phyloP scores from a whole-genome alignment of 1,284 basidiomycete genomes.

The Sanghuangporus baumii region DNA sequence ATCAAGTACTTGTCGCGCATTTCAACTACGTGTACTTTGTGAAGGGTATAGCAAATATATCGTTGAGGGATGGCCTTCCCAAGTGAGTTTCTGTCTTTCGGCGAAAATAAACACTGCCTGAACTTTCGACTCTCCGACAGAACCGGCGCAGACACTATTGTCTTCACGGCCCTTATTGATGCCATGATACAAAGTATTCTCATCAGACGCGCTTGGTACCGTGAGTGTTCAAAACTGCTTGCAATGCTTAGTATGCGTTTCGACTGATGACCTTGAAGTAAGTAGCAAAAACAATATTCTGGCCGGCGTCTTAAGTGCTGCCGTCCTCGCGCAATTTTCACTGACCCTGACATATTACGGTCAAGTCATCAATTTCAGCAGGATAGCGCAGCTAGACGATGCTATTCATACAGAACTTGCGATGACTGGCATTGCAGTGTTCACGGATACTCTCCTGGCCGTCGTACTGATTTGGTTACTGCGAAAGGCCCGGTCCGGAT shows the following conservation, averaged over 20 bases:
- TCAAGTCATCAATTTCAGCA: not conserved
- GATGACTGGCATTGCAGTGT: not conserved
- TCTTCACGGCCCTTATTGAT: not conserved
- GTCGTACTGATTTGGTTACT: conserved; percentile 10
- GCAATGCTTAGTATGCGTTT: not conserved
- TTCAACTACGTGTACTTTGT: conserved; percentile 7
- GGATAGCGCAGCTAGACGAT: not conserved
- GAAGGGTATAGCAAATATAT: conserved; percentile 1
- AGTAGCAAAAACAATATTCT: conserved; percentile 2
- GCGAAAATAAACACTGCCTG: not conserved
- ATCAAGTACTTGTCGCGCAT: not conserved
- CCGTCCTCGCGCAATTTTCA: not conserved
- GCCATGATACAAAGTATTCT: not conserved
- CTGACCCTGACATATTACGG: not conserved
- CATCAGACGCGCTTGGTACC: not conserved
- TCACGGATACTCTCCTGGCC: conserved; percentile 13
- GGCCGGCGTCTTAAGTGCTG: not conserved
- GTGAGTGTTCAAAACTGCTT: not conserved
- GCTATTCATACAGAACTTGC: not conserved
- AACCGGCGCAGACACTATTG: not conserved
- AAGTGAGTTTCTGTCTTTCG: not conserved
- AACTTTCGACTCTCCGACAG: not conserved
- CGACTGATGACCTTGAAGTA: not conserved
- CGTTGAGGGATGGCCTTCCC: not conserved
- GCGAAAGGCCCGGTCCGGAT: not conserved